A percentile compares a stretch with the other conserved stretches of the same genome.
Conservation (phyloP, 352 stramenopile genomes). For the Peronospora belbahrii region DNA sequence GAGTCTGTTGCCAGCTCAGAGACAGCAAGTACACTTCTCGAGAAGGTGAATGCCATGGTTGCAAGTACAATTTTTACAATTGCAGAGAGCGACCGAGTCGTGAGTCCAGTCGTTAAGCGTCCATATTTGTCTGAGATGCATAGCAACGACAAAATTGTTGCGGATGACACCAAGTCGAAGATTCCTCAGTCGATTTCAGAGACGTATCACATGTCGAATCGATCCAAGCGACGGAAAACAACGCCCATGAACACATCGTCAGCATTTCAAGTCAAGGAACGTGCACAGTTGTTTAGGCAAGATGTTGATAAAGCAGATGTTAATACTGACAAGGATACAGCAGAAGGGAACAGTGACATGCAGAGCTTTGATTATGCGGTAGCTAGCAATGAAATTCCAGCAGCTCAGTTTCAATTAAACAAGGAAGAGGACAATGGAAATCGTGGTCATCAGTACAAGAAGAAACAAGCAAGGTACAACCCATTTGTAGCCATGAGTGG, state of each 20-base stretch:
- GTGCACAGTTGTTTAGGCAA: conserved; percentile 42
- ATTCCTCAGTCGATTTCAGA: conserved; percentile 69
- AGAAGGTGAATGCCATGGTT: conserved; percentile 55
- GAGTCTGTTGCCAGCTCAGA: conserved; percentile 3
- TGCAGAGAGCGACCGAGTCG: conserved; percentile 31
- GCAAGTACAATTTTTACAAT: conserved; percentile 49
- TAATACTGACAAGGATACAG: conserved; percentile 1
- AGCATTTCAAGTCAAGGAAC: conserved; percentile 31
- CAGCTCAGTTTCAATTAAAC: conserved; percentile 46
- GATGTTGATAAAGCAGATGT: conserved; percentile 27
- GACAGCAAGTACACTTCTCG: conserved; percentile 22
- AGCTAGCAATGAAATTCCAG: conserved; percentile 33
- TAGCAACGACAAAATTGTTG: conserved; percentile 5
- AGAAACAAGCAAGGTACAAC: conserved; percentile 59
- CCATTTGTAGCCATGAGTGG: conserved; percentile 59
- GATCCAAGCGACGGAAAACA: conserved; percentile 55
- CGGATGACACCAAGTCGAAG: conserved; percentile 8
- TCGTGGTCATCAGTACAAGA: conserved; percentile 24
- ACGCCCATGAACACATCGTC: conserved; percentile 22
- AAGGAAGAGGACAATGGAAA: conserved; percentile 19
- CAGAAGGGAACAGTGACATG: conserved; percentile 15
- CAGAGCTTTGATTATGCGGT: conserved; percentile 52
- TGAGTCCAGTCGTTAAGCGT: not conserved
- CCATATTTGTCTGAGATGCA: conserved; percentile 1
- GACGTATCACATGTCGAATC: conserved; percentile 64